Evolutionary conservation across 2,329 filamentous ascomycete species (phyloP).

Genomic region (Aspergillus eucalypticola): DNA sequence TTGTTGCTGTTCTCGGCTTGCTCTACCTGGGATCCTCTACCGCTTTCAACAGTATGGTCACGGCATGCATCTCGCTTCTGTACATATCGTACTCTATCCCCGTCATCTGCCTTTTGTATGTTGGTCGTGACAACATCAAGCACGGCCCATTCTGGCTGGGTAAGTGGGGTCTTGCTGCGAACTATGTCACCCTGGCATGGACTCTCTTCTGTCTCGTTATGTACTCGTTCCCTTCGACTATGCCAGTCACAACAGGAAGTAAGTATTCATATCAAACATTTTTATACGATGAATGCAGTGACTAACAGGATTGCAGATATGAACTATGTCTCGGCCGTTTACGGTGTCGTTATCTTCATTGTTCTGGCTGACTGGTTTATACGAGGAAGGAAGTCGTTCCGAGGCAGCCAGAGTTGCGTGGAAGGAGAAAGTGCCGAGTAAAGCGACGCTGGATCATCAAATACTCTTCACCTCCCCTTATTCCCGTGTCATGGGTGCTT

Average conservation of each 20-base stretch:
- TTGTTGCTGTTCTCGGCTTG: slow-evolving; percentile 50
- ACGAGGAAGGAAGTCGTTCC: slow-evolving; percentile 33
- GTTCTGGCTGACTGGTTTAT: slow-evolving; percentile 39
- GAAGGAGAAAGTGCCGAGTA: slow-evolving; percentile 8
- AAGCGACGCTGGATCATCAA: slow-evolving; percentile 2
- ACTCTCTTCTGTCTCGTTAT: slow-evolving; percentile 43
- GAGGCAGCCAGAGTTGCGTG: slow-evolving; percentile 19
- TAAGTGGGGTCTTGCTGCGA: slow-evolving; percentile 44
- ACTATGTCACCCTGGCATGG: slow-evolving; percentile 48
- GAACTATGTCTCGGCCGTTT: slow-evolving; percentile 47
- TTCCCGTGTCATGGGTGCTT: background rate
- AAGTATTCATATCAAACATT: slow-evolving; percentile 21
- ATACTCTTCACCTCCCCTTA: background rate
- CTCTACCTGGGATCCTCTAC: slow-evolving; percentile 49
- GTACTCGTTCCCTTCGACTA: slow-evolving; percentile 42
- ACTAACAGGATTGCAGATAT: slow-evolving; percentile 31
- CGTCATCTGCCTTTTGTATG: slow-evolving; percentile 47
- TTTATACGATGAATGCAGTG: background rate
- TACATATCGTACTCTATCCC: slow-evolving; percentile 52
- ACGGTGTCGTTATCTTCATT: slow-evolving; percentile 35
- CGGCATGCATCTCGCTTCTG: slow-evolving; percentile 51
- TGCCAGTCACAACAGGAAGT: slow-evolving; percentile 39
- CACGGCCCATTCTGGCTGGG: slow-evolving; percentile 54
- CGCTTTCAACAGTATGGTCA: slow-evolving; percentile 48
- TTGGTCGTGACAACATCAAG: slow-evolving; percentile 47